These are phyloP conservation scores for Ascocoryne sarcoides DNA, from an alignment of 2,329 filamentous ascomycete genomes.

Conservation along the genomic window DNA sequence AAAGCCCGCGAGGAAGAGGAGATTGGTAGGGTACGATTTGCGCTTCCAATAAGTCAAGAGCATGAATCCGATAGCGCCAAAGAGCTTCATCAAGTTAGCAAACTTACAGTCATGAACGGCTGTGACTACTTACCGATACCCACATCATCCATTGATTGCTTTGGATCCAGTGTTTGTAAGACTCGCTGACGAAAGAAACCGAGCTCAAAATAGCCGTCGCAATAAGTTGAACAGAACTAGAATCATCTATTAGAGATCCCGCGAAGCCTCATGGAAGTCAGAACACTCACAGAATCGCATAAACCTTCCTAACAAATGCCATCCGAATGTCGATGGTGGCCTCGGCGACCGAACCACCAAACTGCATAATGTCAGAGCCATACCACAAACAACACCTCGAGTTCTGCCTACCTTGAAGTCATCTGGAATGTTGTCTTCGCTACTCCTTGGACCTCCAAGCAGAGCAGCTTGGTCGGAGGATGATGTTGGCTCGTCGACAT, in stretches of 20 bases:
- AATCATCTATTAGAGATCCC: conserved; percentile 3
- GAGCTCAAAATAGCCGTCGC: conserved; percentile 73
- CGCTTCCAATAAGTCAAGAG: conserved; percentile 89
- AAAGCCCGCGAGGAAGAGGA: conserved; percentile 85
- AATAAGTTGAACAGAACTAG: conserved; percentile 71
- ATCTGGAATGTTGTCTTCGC: conserved; percentile 87
- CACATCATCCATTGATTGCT: conserved; percentile 76
- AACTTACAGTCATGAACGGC: not conserved
- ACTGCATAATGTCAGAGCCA: conserved; percentile 41
- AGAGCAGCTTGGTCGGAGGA: conserved; percentile 43
- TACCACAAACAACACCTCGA: not conserved
- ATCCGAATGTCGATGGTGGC: conserved; percentile 92
- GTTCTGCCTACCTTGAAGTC: conserved; percentile 71
- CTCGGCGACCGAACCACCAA: conserved; percentile 87
- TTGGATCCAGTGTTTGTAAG: conserved; percentile 84
- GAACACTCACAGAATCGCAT: conserved; percentile 68
- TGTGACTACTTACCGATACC: conserved; percentile 49
- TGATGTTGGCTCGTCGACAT: conserved; percentile 52
- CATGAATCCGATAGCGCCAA: conserved; percentile 78
- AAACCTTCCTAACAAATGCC: conserved; percentile 96
- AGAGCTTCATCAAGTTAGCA: conserved; percentile 40
- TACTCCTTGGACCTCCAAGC: conserved; percentile 62
- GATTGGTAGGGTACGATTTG: conserved; percentile 89
- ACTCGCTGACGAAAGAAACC: conserved; percentile 72
- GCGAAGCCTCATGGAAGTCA: not conserved